Percentiles rank a stretch among this genome's conserved stretches.
Conservation (phyloP, 1,284 basidiomycete genomes). For the Ustilago cynodontis region DNA sequence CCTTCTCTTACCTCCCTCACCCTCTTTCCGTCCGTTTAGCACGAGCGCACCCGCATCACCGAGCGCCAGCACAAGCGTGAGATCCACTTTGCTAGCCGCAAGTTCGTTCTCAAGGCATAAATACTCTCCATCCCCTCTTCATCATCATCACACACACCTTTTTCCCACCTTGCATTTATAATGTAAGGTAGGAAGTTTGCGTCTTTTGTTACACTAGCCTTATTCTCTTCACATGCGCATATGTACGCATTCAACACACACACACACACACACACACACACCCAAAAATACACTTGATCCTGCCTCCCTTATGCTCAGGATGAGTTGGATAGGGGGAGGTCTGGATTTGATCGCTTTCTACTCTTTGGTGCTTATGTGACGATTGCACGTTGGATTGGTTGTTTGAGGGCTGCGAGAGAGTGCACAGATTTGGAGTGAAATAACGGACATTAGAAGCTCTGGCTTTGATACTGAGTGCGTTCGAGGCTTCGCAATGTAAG, state of each 20-base stretch:
- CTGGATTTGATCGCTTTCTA: not conserved
- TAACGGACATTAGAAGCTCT: no score
- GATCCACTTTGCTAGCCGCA: conserved; percentile 68
- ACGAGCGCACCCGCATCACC: conserved; percentile 65
- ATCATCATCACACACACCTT: not conserved
- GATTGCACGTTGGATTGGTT: no score
- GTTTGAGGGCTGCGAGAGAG: no score
- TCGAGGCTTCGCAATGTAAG: no score
- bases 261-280: no score
- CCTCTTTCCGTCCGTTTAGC: conserved; percentile 25
- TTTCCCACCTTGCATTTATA: not conserved
- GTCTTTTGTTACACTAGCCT: conserved; percentile 8
- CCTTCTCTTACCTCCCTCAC: not conserved
- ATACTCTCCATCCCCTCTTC: conserved; percentile 5
- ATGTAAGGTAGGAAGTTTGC: not conserved
- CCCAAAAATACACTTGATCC: conserved; percentile 1
- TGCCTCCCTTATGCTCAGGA: not conserved
- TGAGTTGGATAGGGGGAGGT: not conserved
- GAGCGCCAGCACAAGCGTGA: conserved; percentile 69
- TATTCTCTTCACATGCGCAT: not conserved
- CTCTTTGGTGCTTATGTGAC: no score
- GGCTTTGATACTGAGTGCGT: no score
- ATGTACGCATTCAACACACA: conserved; percentile 6
- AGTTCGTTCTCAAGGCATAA: conserved; percentile 70
- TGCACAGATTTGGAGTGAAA: no score